Evolutionary conservation across 2,329 filamentous ascomycete species (phyloP).

Genomic region (Chaetomiaceae sp.): DNA sequence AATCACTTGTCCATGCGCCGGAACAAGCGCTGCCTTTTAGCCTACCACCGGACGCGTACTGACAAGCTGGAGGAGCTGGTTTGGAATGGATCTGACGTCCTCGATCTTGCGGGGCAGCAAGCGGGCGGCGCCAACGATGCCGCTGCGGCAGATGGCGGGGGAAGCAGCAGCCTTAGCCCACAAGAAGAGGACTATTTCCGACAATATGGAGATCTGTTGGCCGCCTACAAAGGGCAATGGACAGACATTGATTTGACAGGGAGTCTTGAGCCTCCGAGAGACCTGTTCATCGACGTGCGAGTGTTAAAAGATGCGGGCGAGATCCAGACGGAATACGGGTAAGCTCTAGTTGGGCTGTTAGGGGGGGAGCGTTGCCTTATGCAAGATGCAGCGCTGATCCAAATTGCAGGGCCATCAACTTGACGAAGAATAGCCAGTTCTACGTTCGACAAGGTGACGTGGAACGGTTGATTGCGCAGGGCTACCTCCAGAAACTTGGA

Average conservation of each 20-base stretch:
- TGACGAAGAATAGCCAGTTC: slow-evolving; percentile 98
- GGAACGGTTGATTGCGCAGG: slow-evolving; percentile 87
- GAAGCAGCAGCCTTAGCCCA: slow-evolving; percentile 76
- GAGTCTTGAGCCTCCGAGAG: slow-evolving; percentile 85
- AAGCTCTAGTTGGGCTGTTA: slow-evolving; percentile 34
- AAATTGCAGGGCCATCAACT: slow-evolving; percentile 70
- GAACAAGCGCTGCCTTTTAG: slow-evolving; percentile 91
- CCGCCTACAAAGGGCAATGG: slow-evolving; percentile 98
- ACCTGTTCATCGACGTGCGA: slow-evolving; percentile 94
- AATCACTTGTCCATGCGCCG: slow-evolving; percentile 92
- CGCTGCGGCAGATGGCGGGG: slow-evolving; percentile 42
- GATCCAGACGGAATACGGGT: slow-evolving; percentile 99
- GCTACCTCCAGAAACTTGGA: slow-evolving; percentile 85
- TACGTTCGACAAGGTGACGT: slow-evolving; percentile 96
- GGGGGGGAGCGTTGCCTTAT: background rate
- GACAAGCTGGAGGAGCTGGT: slow-evolving; percentile 92
- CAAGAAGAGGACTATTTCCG: slow-evolving; percentile 96
- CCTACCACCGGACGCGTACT: slow-evolving; percentile 85
- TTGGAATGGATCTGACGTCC: slow-evolving; percentile 82
- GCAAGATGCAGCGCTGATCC: slow-evolving; percentile 22
- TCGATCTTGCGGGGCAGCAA: slow-evolving; percentile 63
- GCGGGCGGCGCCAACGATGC: slow-evolving; percentile 33
- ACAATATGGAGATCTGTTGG: slow-evolving; percentile 84
- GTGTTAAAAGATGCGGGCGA: slow-evolving; percentile 96
- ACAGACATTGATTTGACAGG: slow-evolving; percentile 96